Evolutionary conservation across 352 stramenopile genomes (phyloP).

Genomic region (Globisporangium solare): DNA sequence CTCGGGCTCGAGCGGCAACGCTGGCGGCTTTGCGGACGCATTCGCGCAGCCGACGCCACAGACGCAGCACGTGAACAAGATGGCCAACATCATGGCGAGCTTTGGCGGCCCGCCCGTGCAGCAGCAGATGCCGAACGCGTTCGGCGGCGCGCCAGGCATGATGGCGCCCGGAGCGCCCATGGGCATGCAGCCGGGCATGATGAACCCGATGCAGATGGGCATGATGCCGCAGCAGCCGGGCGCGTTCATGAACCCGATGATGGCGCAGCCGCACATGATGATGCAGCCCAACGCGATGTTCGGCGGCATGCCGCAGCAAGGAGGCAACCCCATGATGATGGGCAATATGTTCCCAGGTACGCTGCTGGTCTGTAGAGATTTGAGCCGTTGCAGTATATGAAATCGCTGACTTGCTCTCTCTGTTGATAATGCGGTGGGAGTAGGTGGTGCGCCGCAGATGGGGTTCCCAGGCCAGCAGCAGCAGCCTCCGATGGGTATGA

Average conservation of each 20-base stretch:
- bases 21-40: constrained; percentile 31
- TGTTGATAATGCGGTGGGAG: neutral
- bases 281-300: constrained; percentile 32
- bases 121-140: constrained; percentile 23
- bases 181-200: constrained; percentile 28
- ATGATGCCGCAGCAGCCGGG: constrained; percentile 15
- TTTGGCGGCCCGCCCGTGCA: constrained; percentile 40
- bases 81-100: constrained; percentile 87
- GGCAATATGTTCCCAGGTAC: constrained; percentile 51
- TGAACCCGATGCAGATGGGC: constrained; percentile 19
- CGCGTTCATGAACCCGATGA: constrained; percentile 40
- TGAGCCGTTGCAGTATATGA: too few relatives aligned
- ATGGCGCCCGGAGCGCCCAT: constrained; percentile 32
- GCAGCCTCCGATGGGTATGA: constrained; percentile 40
- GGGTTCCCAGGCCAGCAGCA: constrained; percentile 35
- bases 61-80: constrained; percentile 65
- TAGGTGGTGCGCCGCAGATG: constrained; percentile 36
- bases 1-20: constrained; percentile 34
- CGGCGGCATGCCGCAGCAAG: constrained; percentile 14
- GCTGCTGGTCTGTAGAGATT: too few relatives aligned
- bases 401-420: too few relatives aligned
- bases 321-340: constrained; percentile 44
- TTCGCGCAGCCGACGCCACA: constrained; percentile 37
- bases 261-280: constrained; percentile 13
- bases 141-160: constrained; percentile 28